These are phyloP conservation scores for Xylariaceae sp. DNA, from an alignment of 2,329 filamentous ascomycete species.

Conservation along the genomic window DNA sequence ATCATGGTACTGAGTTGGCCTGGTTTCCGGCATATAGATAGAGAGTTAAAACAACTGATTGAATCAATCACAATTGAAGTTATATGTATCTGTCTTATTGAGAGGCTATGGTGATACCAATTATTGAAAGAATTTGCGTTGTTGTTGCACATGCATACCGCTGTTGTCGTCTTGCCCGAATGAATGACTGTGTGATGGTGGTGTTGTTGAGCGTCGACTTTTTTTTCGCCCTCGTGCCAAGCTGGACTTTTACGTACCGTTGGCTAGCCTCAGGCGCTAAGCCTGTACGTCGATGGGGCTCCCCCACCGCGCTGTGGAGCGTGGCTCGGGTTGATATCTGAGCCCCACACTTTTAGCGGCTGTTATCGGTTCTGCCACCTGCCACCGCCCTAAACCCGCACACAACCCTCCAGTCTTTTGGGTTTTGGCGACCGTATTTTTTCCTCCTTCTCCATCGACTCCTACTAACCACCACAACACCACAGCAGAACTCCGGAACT, in stretches of 20 bases:
- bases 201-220: too few species aligned
- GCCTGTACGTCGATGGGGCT: too few species aligned
- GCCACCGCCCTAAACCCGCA: conserved; percentile 37
- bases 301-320: background rate
- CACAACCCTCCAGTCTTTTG: conserved; percentile 26
- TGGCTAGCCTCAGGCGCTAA: too few species aligned
- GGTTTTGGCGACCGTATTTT: conserved; percentile 12
- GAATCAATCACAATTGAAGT: too few species aligned
- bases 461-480: conserved; percentile 34
- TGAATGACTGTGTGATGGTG: too few species aligned
- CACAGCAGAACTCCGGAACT: conserved; percentile 34
- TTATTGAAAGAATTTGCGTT: background rate
- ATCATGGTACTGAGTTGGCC: background rate
- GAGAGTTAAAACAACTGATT: too few species aligned
- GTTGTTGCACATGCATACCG: background rate
- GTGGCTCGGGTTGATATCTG: background rate
- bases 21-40: background rate
- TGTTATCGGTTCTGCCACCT: conserved; percentile 34
- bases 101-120: background rate
- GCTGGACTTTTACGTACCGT: too few species aligned
- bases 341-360: background rate
- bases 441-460: conserved; percentile 17
- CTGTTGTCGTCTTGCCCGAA: background rate
- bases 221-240: too few species aligned
- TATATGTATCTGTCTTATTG: too few species aligned